These are phyloP conservation scores for Byssothecium circinans DNA, from an alignment of 2,329 filamentous ascomycete species.

Conservation along the genomic window DNA sequence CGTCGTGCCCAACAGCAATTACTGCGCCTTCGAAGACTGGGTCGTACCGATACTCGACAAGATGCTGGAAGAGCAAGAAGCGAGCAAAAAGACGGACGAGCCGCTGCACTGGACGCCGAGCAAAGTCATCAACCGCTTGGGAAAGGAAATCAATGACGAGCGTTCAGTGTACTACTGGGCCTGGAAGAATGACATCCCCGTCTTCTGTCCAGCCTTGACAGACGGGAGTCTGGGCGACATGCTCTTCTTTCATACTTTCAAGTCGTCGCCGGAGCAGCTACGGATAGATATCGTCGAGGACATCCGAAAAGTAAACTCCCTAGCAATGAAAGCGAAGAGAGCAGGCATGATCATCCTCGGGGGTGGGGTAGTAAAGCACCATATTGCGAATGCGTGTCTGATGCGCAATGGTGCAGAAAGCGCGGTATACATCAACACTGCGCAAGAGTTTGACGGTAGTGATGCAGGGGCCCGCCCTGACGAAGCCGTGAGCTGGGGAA, in stretches of 20 bases:
- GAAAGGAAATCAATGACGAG: constrained; percentile 92
- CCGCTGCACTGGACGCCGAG: constrained; percentile 90
- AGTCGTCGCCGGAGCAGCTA: constrained; percentile 77
- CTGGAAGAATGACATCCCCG: constrained; percentile 92
- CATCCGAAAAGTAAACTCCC: constrained; percentile 88
- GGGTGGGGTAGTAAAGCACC: constrained; percentile 94
- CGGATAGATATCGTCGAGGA: constrained; percentile 92
- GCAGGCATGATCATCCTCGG: constrained; percentile 95
- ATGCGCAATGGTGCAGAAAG: constrained; percentile 98
- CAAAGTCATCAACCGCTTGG: constrained; percentile 85
- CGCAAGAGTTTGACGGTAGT: constrained; percentile 94
- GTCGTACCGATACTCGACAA: constrained; percentile 90
- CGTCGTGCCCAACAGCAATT: constrained; percentile 93
- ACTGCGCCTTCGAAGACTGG: constrained; percentile 98
- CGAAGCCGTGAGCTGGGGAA: constrained; percentile 97
- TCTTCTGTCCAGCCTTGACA: constrained; percentile 95
- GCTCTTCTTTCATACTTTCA: constrained; percentile 98
- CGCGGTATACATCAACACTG: constrained; percentile 97
- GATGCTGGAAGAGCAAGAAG: constrained; percentile 93
- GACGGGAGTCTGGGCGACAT: constrained; percentile 96
- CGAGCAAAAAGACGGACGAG: constrained; percentile 65
- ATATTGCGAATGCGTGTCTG: constrained; percentile 95
- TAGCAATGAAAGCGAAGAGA: constrained; percentile 82
- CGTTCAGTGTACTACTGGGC: constrained; percentile 96
- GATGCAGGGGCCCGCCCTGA: constrained; percentile 94